Evolutionary conservation across 2,329 filamentous ascomycete genomes (phyloP).

Genomic region (Botryotinia convoluta): DNA sequence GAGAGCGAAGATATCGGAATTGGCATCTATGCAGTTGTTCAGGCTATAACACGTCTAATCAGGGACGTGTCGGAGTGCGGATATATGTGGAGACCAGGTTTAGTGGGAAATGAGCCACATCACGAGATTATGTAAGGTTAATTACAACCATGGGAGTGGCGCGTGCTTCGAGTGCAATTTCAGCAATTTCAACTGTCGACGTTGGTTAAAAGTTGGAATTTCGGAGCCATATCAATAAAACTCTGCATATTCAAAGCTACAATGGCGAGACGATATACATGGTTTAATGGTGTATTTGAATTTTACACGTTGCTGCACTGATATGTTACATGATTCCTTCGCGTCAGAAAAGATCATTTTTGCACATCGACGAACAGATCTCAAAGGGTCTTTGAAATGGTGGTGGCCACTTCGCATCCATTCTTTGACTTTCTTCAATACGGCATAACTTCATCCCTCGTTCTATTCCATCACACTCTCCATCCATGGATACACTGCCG

Average conservation of each 20-base stretch:
- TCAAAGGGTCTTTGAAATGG: background rate
- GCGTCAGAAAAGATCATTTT: background rate
- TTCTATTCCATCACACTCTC: conserved; percentile 45
- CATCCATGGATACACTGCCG: conserved; percentile 59
- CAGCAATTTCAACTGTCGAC: background rate
- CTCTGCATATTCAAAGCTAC: background rate
- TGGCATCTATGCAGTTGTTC: background rate
- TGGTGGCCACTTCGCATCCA: background rate
- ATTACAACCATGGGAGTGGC: background rate
- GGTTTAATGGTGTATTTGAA: background rate
- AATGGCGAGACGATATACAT: background rate
- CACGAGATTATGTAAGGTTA: background rate
- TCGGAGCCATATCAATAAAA: too few species aligned
- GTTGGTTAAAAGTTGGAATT: background rate
- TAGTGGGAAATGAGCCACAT: background rate
- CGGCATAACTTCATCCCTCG: background rate
- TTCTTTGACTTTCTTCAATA: background rate
- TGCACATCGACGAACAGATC: background rate
- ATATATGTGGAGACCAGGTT: background rate
- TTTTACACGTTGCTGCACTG: background rate
- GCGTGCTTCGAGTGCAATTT: background rate
- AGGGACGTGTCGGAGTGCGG: background rate
- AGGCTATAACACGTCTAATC: background rate
- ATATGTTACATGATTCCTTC: background rate
- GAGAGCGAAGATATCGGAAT: background rate